These are phyloP conservation scores for Trypanosoma melophagium DNA, from an alignment of 208 protist genomes.

Conservation along the genomic window DNA sequence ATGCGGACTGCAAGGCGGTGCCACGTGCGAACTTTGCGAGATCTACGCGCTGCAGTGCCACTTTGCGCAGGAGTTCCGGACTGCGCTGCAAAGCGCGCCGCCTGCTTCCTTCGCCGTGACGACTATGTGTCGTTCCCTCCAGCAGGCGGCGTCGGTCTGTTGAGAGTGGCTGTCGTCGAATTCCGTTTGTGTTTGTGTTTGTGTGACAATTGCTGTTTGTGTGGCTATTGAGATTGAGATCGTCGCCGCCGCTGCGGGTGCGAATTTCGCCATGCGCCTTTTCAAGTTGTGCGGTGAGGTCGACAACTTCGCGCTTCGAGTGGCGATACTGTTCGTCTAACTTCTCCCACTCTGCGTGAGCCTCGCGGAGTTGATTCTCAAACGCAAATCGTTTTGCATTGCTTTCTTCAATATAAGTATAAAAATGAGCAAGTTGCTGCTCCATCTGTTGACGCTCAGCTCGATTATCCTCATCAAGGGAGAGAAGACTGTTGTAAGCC, in stretches of 20 bases:
- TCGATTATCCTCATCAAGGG: slow-evolving; percentile 29
- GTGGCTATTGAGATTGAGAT: not conserved
- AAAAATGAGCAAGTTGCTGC: slow-evolving; percentile 30
- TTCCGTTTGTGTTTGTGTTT: slow-evolving; percentile 4
- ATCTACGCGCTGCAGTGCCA: not conserved
- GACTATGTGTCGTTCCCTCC: slow-evolving; percentile 7
- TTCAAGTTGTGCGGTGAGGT: slow-evolving; percentile 26
- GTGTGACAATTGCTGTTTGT: no score
- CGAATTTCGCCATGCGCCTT: slow-evolving; percentile 14
- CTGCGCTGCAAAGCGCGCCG: slow-evolving; percentile 11
- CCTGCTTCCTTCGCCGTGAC: slow-evolving; percentile 13
- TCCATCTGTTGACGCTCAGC: slow-evolving; percentile 34
- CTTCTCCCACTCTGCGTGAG: slow-evolving; percentile 24
- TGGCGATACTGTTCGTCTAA: slow-evolving; percentile 24
- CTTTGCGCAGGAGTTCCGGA: slow-evolving; percentile 8
- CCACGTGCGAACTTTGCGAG: slow-evolving; percentile 4
- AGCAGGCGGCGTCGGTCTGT: slow-evolving; percentile 4
- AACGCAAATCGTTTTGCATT: slow-evolving; percentile 13
- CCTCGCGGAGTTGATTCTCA: slow-evolving; percentile 20
- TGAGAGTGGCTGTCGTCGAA: slow-evolving; percentile 11
- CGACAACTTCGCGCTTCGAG: slow-evolving; percentile 20
- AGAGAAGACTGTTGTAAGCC: slow-evolving; percentile 26
- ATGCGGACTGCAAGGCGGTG: not conserved
- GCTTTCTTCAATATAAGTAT: slow-evolving; percentile 35
- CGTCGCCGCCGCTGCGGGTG: slow-evolving; percentile 2